Evolutionary conservation across 176 grass and related monocot species (phyloP), one percentile per base, ranked within the genome.

Genomic region (Oryza rufipogon): DNA sequence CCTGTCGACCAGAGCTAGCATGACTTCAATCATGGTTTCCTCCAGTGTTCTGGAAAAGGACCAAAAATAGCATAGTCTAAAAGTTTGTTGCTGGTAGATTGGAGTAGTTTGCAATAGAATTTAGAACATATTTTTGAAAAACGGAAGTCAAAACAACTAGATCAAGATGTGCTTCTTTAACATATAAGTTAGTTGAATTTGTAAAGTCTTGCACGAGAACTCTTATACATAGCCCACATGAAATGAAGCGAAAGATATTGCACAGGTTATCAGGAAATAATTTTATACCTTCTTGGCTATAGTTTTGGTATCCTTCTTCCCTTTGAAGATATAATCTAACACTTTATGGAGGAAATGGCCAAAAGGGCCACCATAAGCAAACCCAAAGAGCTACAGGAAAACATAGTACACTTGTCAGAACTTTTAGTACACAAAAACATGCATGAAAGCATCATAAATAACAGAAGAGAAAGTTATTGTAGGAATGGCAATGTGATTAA

Each of bases 291-390:
- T 98, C 82, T 98, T 98, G 66, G 92, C 95, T 52, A 95, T 73
- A 22, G 95, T 98, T 85, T 91, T 95, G 28, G 81, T 90, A 44
- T 95, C 95, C 82, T 91, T 98, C 83, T 91, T 98, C 23, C 95
- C 95, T 84, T 91, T 88, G 79, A 98, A 97, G 45, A 98, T 88
- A 64, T 81, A 88, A 88, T 98, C 95, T 83, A 98, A 82, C 68
- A 95, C 2, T 82, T 93, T 98, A 65, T 98, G 87, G 33, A 90
- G 42, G 47, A 82, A 90, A 87, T 98, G 95, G 72, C 95, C 95
- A 91, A 95, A 93, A 52, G 95, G 92, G 33, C 95, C 95, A 73
- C 89, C 91, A 88, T 98, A 87, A 66, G 89, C 92, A 80, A 98
- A 93, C 4, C 92, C 95, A 76, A 95, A 91, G 72, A 98, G 74